Base-by-base conservation (phyloP, 257 asterid species). In the Ilex asprella region DNA sequence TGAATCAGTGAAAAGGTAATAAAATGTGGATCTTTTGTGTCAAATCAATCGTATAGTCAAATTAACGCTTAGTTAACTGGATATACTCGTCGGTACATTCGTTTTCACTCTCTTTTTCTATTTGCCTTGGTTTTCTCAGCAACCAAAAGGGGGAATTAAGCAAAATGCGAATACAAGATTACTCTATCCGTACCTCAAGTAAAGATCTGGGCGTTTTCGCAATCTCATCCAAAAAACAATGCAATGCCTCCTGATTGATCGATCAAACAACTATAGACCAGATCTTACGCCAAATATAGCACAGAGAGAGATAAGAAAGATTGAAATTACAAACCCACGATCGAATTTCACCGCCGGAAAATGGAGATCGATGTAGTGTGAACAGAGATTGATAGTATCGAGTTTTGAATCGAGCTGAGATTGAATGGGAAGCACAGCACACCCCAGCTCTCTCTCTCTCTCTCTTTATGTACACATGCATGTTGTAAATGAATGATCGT, bases 171-270 rank as follows among this genome's bases (percentile, higher is more conserved):
- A 8, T 35, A 35, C 41, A 35, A 35, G 41, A 21, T 21, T 21
- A 21, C 27, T 21, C 41, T 8, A 35, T 55, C 16, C 31, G 56
- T 46, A 49, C 13, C 56, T 41, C 39, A 64, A 73, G 51, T 67
- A 84, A 63, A 68, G 73, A 78, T 79, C 81, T 66, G 59, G 16
- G 58, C 60, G 58, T 32, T 39, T 30, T 53, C 16, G 30, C 57
- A 39, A 59, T 16, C 56, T 39, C 67, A 55, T 62, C 30, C 56
- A 3, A 4, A 35, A 35, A 35, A 0, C 41, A 35, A 35, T 3
- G 5, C 41, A 35, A 35, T 16, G 55, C 56, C 67, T 49, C 21
- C 15, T 59, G 41, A 4, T 4, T 35, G 63, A 55, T 59, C 30
- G 54, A 59, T 63, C 71, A 69, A 59, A 15, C 27, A 21, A 21